Conservation (phyloP, 257 asterid species). For the Handroanthus guayacan region DNA sequence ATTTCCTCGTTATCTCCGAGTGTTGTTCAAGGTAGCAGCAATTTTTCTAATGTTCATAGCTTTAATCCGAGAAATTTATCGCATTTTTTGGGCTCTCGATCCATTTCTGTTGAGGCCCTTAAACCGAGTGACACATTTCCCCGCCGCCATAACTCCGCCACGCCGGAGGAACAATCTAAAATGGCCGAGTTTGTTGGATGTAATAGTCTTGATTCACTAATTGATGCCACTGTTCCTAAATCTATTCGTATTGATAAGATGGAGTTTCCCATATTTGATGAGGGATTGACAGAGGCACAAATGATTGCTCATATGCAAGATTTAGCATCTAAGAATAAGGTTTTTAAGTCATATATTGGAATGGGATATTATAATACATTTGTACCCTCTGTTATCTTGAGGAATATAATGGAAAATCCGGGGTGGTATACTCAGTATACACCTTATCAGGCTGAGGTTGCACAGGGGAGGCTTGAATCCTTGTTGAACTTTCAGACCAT, state of each 20-base stretch:
- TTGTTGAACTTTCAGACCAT: conserved; percentile 86
- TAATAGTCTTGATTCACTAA: conserved; percentile 61
- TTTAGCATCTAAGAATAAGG: conserved; percentile 78
- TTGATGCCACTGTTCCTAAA: conserved; percentile 94
- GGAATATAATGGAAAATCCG: conserved; percentile 93
- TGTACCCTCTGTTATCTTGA: conserved; percentile 91
- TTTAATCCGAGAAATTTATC: conserved; percentile 32
- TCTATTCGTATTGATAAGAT: conserved; percentile 72
- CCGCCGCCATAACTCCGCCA: conserved; percentile 96
- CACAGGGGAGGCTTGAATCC: conserved; percentile 97
- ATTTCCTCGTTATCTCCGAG: conserved; percentile 78
- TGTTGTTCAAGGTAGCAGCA: conserved; percentile 45
- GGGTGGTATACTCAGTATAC: conserved; percentile 99
- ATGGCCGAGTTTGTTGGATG: conserved; percentile 87
- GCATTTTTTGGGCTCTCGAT: conserved; percentile 49
- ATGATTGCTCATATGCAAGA: conserved; percentile 83
- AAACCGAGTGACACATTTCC: conserved; percentile 91
- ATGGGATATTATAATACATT: conserved; percentile 92
- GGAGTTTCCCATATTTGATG: conserved; percentile 73
- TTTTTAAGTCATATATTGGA: conserved; percentile 84
- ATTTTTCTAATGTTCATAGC: conserved; percentile 9
- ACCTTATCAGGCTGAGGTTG: conserved; percentile 97
- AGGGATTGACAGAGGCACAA: conserved; percentile 89
- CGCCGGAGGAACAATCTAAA: conserved; percentile 81
- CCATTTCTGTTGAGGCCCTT: conserved; percentile 78